phyloP scores from a whole-genome alignment of 495 filamentous ascomycete species.

The Penicillium robsamsonii region DNA sequence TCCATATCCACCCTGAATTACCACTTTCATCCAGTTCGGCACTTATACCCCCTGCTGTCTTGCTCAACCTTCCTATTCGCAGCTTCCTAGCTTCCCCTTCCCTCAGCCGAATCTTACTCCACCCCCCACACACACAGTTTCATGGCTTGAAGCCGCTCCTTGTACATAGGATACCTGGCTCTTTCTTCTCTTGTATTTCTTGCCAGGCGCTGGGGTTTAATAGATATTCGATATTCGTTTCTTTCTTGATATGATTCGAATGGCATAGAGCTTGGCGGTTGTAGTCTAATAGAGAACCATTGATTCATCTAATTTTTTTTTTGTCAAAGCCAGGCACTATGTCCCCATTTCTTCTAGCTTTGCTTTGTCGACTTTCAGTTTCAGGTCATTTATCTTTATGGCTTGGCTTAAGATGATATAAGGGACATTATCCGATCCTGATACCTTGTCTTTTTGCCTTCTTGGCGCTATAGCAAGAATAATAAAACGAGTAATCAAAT shows the following conservation, averaged over 20 bases:
- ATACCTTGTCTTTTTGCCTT: too few species aligned
- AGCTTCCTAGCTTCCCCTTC: not conserved
- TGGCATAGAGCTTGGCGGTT: not conserved
- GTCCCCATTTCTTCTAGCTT: too few species aligned
- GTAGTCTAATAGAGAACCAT: not conserved
- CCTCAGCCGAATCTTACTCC: not conserved
- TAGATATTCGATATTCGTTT: conserved; percentile 3
- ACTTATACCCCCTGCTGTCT: conserved; percentile 14
- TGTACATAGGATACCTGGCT: conserved; percentile 2
- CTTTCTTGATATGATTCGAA: not conserved
- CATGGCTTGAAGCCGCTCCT: not conserved
- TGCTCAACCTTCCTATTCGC: not conserved
- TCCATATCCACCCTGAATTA: not conserved
- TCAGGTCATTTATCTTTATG: too few species aligned
- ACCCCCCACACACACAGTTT: not conserved
- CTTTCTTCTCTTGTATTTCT: conserved; percentile 4
- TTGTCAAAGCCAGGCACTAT: too few species aligned
- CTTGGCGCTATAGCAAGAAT: too few species aligned
- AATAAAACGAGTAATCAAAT: too few species aligned
- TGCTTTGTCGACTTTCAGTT: too few species aligned
- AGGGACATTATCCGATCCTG: too few species aligned
- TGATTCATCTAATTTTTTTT: not conserved
- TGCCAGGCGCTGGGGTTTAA: conserved; percentile 1
- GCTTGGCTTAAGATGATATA: too few species aligned
- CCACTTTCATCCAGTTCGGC: conserved; percentile 5